These are phyloP conservation scores for Testicularia cyperi DNA, from an alignment of 1,284 basidiomycete genomes.

Conservation along the genomic window DNA sequence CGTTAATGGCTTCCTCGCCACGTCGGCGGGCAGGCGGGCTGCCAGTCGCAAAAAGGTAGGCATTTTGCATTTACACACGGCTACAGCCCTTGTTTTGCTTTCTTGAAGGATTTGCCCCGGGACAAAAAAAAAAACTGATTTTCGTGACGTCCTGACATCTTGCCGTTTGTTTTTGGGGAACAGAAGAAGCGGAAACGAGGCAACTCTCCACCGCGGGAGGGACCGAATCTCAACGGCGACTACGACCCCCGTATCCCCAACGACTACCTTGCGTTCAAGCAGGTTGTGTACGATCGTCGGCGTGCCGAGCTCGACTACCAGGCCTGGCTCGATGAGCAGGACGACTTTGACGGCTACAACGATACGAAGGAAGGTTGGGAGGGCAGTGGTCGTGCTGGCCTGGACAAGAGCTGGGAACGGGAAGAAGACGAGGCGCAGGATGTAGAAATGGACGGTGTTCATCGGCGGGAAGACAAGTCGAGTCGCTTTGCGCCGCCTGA, in stretches of 20 bases:
- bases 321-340: constrained; percentile 8
- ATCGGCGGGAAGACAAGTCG: no score
- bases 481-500: no score
- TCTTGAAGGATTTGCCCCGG: no score
- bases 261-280: constrained; percentile 49
- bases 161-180: no score
- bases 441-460: neutral
- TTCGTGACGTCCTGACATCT: no score
- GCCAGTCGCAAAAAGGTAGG: constrained; percentile 36
- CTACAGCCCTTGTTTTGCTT: no score
- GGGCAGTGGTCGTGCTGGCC: no score
- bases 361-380: no score
- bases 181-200: constrained; percentile 30
- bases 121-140: no score
- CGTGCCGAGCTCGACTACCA: constrained; percentile 10
- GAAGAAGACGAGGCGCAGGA: constrained; percentile 15
- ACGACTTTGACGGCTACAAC: no score
- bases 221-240: constrained; percentile 43
- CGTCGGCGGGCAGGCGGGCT: constrained; percentile 20
- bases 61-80: neutral
- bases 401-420: constrained; percentile 2
- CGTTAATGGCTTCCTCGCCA: constrained; percentile 42
- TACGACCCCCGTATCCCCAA: constrained; percentile 55
- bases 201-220: constrained; percentile 16
- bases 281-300: constrained; percentile 35